Percentiles rank a stretch among this genome's conserved stretches.
These are phyloP conservation scores for Tympanopsis confertula DNA, from an alignment of 2,329 filamentous ascomycete genomes.

Conservation along the genomic window DNA sequence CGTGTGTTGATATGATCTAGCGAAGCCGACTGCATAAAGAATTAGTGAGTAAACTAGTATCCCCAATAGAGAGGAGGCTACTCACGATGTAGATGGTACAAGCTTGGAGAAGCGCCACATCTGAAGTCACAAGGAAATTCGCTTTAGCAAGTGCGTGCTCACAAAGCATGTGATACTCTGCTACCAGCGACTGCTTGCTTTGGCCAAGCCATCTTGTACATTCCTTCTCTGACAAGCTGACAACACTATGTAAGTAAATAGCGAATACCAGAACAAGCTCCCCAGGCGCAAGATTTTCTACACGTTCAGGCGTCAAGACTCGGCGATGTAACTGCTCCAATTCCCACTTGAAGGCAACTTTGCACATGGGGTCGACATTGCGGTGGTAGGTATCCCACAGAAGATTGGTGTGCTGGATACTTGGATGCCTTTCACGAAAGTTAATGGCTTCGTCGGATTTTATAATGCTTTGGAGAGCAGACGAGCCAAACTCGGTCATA, in stretches of 20 bases:
- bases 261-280: constrained; percentile 6
- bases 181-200: constrained; percentile 3
- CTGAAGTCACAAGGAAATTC: constrained; percentile 6
- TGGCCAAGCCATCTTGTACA: constrained; percentile 4
- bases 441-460: too few relatives aligned
- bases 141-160: constrained; percentile 7
- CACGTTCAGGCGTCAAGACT: constrained; percentile 11
- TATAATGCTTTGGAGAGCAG: too few relatives aligned
- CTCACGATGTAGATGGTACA: constrained; percentile 5
- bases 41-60: too few relatives aligned
- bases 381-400: constrained; percentile 37
- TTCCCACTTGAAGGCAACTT: constrained; percentile 35
- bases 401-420: too few relatives aligned
- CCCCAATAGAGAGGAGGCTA: too few relatives aligned
- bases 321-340: constrained; percentile 18
- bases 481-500: too few relatives aligned
- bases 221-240: constrained; percentile 7
- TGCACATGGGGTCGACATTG: constrained; percentile 39
- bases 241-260: constrained; percentile 6
- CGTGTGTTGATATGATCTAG: constrained; percentile 6
- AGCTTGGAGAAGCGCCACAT: constrained; percentile 5
- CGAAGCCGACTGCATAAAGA: background rate
- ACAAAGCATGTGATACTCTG: constrained; percentile 5
- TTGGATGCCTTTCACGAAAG: too few relatives aligned
- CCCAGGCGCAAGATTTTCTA: constrained; percentile 5